Evolutionary conservation across 192 early-diverging fungal genomes (phyloP), one percentile per base, ranked within the genome.

Genomic region (Entomortierella chlamydospora): DNA sequence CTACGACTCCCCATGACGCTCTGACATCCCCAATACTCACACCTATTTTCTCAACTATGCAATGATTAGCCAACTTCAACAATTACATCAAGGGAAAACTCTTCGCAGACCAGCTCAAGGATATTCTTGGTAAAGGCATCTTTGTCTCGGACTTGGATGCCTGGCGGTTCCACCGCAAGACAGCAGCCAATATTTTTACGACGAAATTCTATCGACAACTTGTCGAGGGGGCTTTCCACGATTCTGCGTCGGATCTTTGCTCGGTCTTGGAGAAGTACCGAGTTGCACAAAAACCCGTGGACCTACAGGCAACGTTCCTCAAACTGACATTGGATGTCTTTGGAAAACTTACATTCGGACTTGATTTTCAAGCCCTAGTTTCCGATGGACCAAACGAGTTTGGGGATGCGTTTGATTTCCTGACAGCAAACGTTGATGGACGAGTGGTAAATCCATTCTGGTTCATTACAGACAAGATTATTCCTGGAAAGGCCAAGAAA

Each of bases 121-220:
- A 85, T 57, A 37, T 88, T n/a, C 73, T 90, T 7, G 89, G 89
- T 25, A 47, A 73, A 22, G 89, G 89, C 8, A 90, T 90, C 73
- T 90, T 90, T 73, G 86, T 83, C 63, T 57, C 81, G 15, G 89
- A 90, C 57, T 82, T 83, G 26, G 85, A 87, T 6, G 33, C 17
- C 2, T 91, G 90, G 88, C 45, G 69, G 2, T 60, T 64, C n/a
- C 86, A 88, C 28, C 68, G 88, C 55, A 90, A 91, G 60, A 74
- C 81, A 23, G 70, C 81, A 7, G 28, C 76, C 41, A 79, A 70
- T 57, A 66, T 79, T 37, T 79, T 79, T 51, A 70, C 67, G 30
- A 70, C 63, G 55, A 64, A 65, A 51, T 55, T 79, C 30, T 79
- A 79, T 55, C 76, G 76, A 11, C 67, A 70, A 26, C 51, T 79